Base-by-base conservation (phyloP, 148 eudicot species). In the Cornus controversa region DNA sequence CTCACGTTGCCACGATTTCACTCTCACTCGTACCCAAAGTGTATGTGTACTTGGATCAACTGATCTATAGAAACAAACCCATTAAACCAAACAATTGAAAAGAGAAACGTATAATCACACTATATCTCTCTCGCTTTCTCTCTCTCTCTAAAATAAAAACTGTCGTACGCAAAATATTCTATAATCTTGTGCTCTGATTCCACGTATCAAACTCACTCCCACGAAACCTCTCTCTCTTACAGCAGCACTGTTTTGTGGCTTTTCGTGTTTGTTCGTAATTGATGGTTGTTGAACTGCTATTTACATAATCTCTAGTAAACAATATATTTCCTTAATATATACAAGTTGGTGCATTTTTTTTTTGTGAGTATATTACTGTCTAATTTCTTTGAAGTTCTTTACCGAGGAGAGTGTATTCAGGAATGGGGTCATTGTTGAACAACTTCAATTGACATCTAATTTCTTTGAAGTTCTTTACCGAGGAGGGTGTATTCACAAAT, bases 201-300 rank as follows among this genome's bases (percentile, higher is more conserved):
- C 71, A 72, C 47, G 22, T 63, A 31, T 2, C 57, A 50, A 50
- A 13, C 53, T 29, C 42, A 15, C 69, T 15, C 69, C 69, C 70
- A 58, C 28, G 50, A 60, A 36, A 57, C 29, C 50, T 25, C 75
- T 75, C 15, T n/a, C 70, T 25, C 26, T n/a, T n/a, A n/a, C n/a
- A n/a, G 34, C 47, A 23, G 83, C 50, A 47, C 75, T 72, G 29
- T 71, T 7, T 78, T 71, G 71, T 82, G 81, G 53, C 72, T 67
- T 83, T 78, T 76, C 77, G 31, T 81, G 69, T 62, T 66, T 84
- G 74, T 45, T 84, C 40, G 27, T 58, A 37, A 31, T 77, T 66
- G 40, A 81, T n/a, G 70, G 82, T 82, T 50, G 82, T 82, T 84
- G 45, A 84, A 74, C 85, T 81, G 65, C 83, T 67, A 29, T 75